Conservation (phyloP, 176 grass and related monocot genomes). For the Musa itinerans region DNA sequence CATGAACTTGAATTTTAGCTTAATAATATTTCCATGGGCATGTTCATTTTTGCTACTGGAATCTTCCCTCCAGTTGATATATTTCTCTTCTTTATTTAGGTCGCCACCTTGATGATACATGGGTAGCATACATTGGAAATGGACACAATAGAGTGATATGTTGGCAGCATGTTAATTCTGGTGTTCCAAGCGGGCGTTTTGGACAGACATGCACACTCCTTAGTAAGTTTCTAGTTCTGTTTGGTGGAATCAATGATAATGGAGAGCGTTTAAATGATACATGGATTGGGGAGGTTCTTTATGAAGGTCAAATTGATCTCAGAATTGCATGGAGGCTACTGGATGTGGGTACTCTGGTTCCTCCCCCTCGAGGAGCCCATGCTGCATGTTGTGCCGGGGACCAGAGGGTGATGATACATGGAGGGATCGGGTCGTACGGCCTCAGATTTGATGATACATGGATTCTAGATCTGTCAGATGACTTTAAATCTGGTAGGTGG, state of each 20-base stretch:
- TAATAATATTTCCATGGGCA: not conserved
- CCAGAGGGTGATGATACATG: slow-evolving; percentile 60
- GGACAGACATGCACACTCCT: slow-evolving; percentile 68
- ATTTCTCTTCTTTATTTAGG: slow-evolving; percentile 56
- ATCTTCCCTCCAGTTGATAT: not conserved
- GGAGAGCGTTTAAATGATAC: slow-evolving; percentile 76
- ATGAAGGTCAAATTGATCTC: slow-evolving; percentile 36
- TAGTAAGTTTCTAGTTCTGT: slow-evolving; percentile 51
- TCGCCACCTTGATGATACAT: slow-evolving; percentile 90
- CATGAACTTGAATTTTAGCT: not conserved
- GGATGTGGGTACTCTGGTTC: slow-evolving; percentile 43
- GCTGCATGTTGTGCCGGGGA: slow-evolving; percentile 71
- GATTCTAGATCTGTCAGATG: slow-evolving; percentile 80
- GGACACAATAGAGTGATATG: slow-evolving; percentile 31
- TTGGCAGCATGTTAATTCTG: slow-evolving; percentile 78
- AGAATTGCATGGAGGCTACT: slow-evolving; percentile 67
- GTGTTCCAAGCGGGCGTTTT: slow-evolving; percentile 74
- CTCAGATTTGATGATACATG: slow-evolving; percentile 76
- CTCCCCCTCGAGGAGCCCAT: slow-evolving; percentile 79
- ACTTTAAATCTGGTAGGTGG: slow-evolving; percentile 50
- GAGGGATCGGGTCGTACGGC: slow-evolving; percentile 64
- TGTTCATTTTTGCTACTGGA: not conserved
- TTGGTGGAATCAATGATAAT: slow-evolving; percentile 83
- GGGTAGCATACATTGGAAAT: slow-evolving; percentile 81
- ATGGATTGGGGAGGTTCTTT: slow-evolving; percentile 62